Conservation (phyloP, 139 green algal species). For the Marvania coccoides region DNA sequence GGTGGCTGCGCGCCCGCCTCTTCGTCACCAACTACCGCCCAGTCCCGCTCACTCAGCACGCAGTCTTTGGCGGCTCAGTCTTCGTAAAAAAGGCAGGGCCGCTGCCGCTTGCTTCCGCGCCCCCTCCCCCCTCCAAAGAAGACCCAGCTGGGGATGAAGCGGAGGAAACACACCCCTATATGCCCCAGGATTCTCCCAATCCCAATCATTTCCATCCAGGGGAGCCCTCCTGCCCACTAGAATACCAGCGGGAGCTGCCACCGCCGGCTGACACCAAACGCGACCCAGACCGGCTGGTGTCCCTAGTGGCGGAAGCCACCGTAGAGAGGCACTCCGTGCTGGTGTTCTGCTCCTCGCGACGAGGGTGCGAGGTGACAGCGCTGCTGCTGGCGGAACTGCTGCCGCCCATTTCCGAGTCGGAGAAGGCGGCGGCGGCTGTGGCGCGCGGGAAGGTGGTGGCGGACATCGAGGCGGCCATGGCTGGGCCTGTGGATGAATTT, state of each 20-base stretch:
- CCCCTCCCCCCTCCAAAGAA: too few species aligned
- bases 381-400: conserved; percentile 26
- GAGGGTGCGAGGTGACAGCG: conserved; percentile 15
- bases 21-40: conserved; percentile 54
- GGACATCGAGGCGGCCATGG: conserved; percentile 25
- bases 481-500: background rate
- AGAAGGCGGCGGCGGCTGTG: background rate
- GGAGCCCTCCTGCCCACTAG: background rate
- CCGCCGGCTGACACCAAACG: conserved; percentile 18
- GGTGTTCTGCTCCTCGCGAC: conserved; percentile 43
- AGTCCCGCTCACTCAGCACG: conserved; percentile 47
- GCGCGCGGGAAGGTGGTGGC: conserved; percentile 4
- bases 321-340: conserved; percentile 37
- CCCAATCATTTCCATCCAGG: too few species aligned
- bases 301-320: conserved; percentile 42
- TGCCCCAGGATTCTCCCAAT: background rate
- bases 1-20: conserved; percentile 48
- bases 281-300: conserved; percentile 45
- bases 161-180: background rate
- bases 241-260: background rate
- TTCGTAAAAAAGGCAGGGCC: conserved; percentile 13
- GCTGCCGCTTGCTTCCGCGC: background rate
- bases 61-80: conserved; percentile 48
- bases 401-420: background rate
- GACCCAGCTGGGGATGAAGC: background rate